Conservation (phyloP, 495 filamentous ascomycete species). For the Penicillium parvum region DNA sequence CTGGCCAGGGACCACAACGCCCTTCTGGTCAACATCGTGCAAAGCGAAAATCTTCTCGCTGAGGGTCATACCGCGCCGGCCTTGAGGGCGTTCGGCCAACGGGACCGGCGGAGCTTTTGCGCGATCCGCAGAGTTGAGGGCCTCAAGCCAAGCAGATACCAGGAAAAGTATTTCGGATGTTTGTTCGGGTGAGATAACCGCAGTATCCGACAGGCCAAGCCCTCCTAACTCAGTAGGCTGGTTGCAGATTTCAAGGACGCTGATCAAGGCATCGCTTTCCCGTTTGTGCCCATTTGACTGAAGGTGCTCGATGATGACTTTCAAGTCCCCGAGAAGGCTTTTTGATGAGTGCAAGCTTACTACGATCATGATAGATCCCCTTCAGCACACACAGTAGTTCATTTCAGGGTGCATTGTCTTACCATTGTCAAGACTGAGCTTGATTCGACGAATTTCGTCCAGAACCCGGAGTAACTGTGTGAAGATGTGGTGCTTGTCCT, state of each 20-base stretch:
- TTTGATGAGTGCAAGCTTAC: too few relatives aligned
- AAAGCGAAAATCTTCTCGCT: conserved; percentile 41
- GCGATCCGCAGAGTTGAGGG: conserved; percentile 36
- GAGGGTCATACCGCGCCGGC: conserved; percentile 36
- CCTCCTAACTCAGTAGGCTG: conserved; percentile 16
- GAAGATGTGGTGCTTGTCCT: too few relatives aligned
- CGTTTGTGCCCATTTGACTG: neutral
- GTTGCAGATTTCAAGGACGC: conserved; percentile 14
- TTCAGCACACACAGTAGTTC: too few relatives aligned
- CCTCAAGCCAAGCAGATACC: conserved; percentile 32
- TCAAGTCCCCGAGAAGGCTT: too few relatives aligned
- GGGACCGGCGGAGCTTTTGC: conserved; percentile 7
- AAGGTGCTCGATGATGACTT: neutral
- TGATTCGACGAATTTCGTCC: too few relatives aligned
- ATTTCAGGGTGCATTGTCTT: too few relatives aligned
- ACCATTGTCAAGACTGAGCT: too few relatives aligned
- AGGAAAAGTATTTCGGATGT: conserved; percentile 23
- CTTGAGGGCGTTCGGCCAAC: conserved; percentile 15
- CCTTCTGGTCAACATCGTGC: conserved; percentile 31
- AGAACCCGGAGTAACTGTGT: too few relatives aligned
- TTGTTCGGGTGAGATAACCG: conserved; percentile 1
- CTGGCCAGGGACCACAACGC: conserved; percentile 32
- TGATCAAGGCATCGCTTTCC: conserved; percentile 8
- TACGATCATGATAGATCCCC: too few relatives aligned
- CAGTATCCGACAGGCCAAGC: conserved; percentile 6